Evolutionary conservation across 2,329 filamentous ascomycete species (phyloP).

Genomic region (Zymoseptoria crescenta): DNA sequence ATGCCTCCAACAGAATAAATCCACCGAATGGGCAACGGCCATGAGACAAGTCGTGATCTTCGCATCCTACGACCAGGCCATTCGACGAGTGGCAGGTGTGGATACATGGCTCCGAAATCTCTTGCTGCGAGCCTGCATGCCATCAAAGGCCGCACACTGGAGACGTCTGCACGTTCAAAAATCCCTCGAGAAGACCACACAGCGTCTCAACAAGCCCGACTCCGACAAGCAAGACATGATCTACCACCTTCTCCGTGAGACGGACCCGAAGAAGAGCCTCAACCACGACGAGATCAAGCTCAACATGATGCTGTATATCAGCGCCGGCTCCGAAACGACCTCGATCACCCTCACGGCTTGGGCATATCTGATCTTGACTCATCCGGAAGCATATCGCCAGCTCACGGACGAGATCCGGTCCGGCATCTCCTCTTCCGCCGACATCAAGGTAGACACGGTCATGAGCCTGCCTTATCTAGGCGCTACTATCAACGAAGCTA

Average conservation of each 20-base stretch:
- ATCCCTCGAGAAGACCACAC: conserved; percentile 4
- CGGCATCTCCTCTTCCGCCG: background rate
- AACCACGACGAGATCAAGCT: conserved; percentile 7
- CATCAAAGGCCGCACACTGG: conserved; percentile 1
- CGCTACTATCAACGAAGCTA: conserved; percentile 6
- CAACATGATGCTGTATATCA: conserved; percentile 8
- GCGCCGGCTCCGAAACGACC: conserved; percentile 7
- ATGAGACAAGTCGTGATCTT: conserved; percentile 7
- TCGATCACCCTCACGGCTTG: conserved; percentile 5
- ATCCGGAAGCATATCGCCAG: conserved; percentile 1
- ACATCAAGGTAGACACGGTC: conserved; percentile 3
- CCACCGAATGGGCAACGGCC: conserved; percentile 5
- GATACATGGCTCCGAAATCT: conserved; percentile 1
- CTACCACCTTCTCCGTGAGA: conserved; percentile 2
- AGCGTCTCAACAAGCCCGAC: conserved; percentile 3
- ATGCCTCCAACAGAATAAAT: background rate
- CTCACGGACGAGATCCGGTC: conserved; percentile 2
- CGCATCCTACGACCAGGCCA: conserved; percentile 8
- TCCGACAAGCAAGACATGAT: conserved; percentile 2
- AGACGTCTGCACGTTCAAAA: conserved; percentile 2
- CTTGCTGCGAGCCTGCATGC: conserved; percentile 1
- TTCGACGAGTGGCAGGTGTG: conserved; percentile 5
- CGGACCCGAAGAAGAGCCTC: conserved; percentile 4
- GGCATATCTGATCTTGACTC: conserved; percentile 4
- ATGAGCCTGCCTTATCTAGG: conserved; percentile 5